These are phyloP conservation scores for Mycosphaerelloides madeirae DNA, from an alignment of 2,329 filamentous ascomycete species.

Conservation along the genomic window DNA sequence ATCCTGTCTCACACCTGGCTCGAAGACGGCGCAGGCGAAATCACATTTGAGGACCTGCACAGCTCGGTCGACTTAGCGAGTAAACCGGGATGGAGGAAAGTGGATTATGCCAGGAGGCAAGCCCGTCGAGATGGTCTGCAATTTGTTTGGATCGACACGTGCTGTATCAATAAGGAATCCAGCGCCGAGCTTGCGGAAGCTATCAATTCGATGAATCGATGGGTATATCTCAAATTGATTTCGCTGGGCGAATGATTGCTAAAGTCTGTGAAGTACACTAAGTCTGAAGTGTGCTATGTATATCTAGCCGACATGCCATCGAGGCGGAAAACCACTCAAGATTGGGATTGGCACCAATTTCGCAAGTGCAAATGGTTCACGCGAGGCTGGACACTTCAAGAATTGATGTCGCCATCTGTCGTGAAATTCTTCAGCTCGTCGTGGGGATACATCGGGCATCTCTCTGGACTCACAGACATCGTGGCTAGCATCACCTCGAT, in stretches of 20 bases:
- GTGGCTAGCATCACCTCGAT: background rate
- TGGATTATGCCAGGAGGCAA: background rate
- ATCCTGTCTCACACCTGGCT: conserved; percentile 2
- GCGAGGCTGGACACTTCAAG: conserved; percentile 17
- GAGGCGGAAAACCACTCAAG: too few species aligned
- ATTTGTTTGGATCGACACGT: conserved; percentile 19
- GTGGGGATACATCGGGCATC: conserved; percentile 5
- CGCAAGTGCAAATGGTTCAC: conserved; percentile 15
- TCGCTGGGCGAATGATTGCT: too few species aligned
- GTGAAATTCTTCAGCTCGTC: conserved; percentile 10
- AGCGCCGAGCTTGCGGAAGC: conserved; percentile 16
- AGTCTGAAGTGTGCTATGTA: conserved; percentile 12
- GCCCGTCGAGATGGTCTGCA: background rate
- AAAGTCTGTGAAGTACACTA: too few species aligned
- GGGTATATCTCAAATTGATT: too few species aligned
- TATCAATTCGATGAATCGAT: conserved; percentile 19
- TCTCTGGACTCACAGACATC: background rate
- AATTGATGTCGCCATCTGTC: conserved; percentile 9
- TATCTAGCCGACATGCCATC: conserved; percentile 9
- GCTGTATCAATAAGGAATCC: conserved; percentile 19
- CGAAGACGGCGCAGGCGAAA: background rate
- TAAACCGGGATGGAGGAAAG: background rate
- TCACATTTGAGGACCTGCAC: background rate
- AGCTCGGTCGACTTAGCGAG: background rate
- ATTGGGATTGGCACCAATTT: too few species aligned